phyloP scores from a whole-genome alignment of 2,329 filamentous ascomycete genomes.

The Trichoderma hamatum region DNA sequence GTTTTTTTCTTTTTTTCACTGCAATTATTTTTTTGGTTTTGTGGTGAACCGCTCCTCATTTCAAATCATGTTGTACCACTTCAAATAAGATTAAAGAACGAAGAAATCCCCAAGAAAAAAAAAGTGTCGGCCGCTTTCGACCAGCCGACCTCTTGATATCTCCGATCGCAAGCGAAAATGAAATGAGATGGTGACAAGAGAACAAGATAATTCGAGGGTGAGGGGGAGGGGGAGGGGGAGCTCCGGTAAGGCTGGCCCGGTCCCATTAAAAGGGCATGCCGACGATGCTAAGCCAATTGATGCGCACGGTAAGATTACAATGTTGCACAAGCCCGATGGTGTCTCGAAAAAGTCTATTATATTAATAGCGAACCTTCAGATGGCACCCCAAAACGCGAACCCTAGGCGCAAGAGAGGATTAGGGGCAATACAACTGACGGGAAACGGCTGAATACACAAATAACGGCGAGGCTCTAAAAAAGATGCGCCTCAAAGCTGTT shows the following conservation, averaged over 20 bases:
- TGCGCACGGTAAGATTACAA: slow-evolving; percentile 12
- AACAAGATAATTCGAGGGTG: slow-evolving; percentile 1
- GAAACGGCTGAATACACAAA: background rate
- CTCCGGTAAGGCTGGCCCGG: slow-evolving; percentile 17
- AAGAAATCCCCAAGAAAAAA: background rate
- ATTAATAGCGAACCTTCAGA: background rate
- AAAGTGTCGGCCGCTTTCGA: background rate
- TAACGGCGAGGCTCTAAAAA: background rate
- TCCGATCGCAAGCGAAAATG: slow-evolving; percentile 8
- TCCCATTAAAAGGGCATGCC: background rate
- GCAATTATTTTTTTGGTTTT: background rate
- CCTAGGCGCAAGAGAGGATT: background rate
- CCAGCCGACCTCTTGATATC: background rate
- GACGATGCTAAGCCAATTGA: background rate
- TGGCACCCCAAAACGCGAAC: slow-evolving; percentile 1
- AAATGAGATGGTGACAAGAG: slow-evolving; percentile 13
- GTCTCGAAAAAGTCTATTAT: background rate
- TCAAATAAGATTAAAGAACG: background rate
- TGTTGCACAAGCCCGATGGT: slow-evolving; percentile 12
- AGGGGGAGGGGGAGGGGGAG: background rate
- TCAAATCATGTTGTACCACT: background rate
- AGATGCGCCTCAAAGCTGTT: background rate
- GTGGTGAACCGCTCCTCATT: background rate
- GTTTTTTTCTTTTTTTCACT: no score
- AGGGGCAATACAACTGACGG: slow-evolving; percentile 5